Conservation (phyloP, 2,329 filamentous ascomycete genomes). For the Zalaria obscura region DNA sequence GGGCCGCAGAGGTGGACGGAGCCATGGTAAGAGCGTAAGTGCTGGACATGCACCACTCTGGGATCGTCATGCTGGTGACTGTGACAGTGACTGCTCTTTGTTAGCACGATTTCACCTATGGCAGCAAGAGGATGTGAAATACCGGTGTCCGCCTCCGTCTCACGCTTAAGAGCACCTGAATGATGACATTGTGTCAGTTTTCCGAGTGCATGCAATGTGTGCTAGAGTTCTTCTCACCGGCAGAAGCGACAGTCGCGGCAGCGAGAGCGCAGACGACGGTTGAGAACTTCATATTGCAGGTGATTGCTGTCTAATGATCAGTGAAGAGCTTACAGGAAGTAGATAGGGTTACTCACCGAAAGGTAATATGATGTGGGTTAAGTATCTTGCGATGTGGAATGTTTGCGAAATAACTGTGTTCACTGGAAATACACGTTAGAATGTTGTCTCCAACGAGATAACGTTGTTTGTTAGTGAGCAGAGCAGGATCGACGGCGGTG, state of each 20-base stretch:
- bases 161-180: too few species aligned
- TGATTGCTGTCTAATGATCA: background rate
- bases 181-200: too few species aligned
- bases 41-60: constrained; percentile 1
- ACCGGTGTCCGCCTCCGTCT: background rate
- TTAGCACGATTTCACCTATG: background rate
- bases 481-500: too few species aligned
- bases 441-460: background rate
- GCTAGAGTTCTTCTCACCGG: background rate
- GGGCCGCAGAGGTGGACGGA: background rate
- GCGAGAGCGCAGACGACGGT: constrained; percentile 3
- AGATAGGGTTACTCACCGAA: background rate
- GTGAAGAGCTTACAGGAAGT: background rate
- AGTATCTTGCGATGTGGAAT: background rate
- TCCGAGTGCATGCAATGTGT: background rate
- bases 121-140: background rate
- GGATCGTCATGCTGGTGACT: constrained; percentile 1
- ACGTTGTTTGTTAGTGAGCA: background rate
- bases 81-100: constrained; percentile 1
- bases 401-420: background rate
- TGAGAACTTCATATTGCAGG: constrained; percentile 5
- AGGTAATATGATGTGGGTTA: background rate
- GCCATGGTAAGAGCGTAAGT: background rate
- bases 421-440: background rate
- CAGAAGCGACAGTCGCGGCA: constrained; percentile 1